A percentile compares a stretch with the other conserved stretches of the same genome.
These are phyloP conservation scores for Scheffersomyces quercinus DNA, from an alignment of 1,139 yeast genomes.

Conservation along the genomic window DNA sequence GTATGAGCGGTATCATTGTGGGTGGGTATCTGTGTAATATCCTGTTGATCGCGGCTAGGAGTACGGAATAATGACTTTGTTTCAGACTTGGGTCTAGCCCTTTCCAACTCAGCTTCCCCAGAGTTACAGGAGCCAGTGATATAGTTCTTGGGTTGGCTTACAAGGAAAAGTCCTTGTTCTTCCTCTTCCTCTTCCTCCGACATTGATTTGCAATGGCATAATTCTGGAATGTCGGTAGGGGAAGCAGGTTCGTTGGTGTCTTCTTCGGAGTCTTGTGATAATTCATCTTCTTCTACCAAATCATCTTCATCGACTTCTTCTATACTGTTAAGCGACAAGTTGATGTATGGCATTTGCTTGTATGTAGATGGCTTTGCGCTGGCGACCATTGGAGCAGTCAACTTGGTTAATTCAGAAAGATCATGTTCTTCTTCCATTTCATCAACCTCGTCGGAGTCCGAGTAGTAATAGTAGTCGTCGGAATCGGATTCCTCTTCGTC, in stretches of 20 bases:
- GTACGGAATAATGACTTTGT: neutral
- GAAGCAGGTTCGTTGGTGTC: slow-evolving; percentile 8
- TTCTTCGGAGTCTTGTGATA: slow-evolving; percentile 9
- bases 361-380: slow-evolving; percentile 11
- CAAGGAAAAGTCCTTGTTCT: slow-evolving; percentile 4
- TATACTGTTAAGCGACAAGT: slow-evolving; percentile 20
- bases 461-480: slow-evolving; percentile 30
- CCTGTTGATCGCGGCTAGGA: neutral
- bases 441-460: slow-evolving; percentile 24
- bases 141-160: neutral
- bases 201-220: slow-evolving; percentile 21
- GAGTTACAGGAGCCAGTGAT: neutral
- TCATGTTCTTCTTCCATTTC: slow-evolving; percentile 10
- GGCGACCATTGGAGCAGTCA: slow-evolving; percentile 1
- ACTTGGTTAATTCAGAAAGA: neutral
- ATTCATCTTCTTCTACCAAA: slow-evolving; percentile 19
- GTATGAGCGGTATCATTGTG: slow-evolving; percentile 4
- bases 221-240: slow-evolving; percentile 22
- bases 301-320: slow-evolving; percentile 28
- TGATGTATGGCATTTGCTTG: slow-evolving; percentile 25
- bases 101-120: neutral
- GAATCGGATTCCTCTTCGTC: slow-evolving; percentile 7
- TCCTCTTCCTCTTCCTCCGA: slow-evolving; percentile 30
- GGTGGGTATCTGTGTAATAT: slow-evolving; percentile 2
- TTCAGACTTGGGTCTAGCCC: slow-evolving; percentile 1